A percentile compares a stretch with the other conserved stretches of the same genome.
Conservation (phyloP, 345 rosid species). For the Adansonia digitata region DNA sequence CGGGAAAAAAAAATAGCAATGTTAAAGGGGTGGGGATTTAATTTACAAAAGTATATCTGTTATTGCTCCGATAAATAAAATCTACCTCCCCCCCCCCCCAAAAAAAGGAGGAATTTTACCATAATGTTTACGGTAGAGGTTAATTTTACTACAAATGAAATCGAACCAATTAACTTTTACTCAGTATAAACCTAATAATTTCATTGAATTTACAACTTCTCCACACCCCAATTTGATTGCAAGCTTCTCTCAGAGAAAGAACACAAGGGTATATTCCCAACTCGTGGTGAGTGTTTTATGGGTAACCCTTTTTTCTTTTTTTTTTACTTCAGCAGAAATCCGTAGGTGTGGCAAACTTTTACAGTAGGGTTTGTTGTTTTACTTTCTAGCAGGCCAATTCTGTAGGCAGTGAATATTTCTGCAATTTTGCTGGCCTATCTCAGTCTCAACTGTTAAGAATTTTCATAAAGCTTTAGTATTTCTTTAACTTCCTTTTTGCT, state of each 20-base stretch:
- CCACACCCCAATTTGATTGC: background rate
- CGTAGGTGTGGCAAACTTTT: background rate
- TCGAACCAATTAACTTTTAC: background rate
- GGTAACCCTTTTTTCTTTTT: background rate
- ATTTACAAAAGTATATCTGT: background rate
- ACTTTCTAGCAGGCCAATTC: background rate
- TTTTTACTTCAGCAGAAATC: background rate
- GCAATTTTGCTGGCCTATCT: background rate
- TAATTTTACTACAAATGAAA: background rate
- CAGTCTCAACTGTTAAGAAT: background rate
- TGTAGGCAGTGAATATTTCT: background rate
- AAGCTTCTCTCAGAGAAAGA: background rate
- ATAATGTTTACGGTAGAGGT: background rate
- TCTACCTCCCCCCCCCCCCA: background rate
- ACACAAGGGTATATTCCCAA: slow-evolving; percentile 1
- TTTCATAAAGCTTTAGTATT: background rate
- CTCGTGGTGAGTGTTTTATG: background rate
- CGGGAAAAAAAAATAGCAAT: no score
- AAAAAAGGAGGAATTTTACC: background rate
- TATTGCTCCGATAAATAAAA: background rate
- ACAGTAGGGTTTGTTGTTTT: background rate
- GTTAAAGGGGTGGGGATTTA: no score
- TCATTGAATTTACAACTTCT: background rate
- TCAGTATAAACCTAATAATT: background rate
- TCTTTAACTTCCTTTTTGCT: background rate